A percentile compares a stretch with the other conserved stretches of the same genome.
Conservation (phyloP, 1,284 basidiomycete genomes). For the Porodaedalea pini region DNA sequence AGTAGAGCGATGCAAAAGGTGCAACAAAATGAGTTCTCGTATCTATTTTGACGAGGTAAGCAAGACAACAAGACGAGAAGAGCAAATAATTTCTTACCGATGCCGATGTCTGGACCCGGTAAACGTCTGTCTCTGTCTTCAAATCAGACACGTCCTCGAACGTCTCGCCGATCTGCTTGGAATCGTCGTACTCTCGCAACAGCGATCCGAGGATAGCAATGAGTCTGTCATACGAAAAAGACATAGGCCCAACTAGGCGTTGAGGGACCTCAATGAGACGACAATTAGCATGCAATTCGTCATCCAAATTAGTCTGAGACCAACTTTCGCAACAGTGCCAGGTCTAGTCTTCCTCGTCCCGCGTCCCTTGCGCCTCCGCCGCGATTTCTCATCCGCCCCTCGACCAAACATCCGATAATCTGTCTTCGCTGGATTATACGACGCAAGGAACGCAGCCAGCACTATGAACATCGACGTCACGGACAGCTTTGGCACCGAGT, state of each 20-base stretch:
- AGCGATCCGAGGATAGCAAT: conserved; percentile 81
- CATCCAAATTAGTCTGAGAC: background rate
- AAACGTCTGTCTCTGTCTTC: conserved; percentile 65
- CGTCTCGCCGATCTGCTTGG: conserved; percentile 48
- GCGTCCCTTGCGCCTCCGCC: conserved; percentile 46
- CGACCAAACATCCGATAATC: conserved; percentile 82
- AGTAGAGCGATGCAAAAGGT: conserved; percentile 65
- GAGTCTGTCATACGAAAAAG: conserved; percentile 81
- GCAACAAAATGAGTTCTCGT: conserved; percentile 64
- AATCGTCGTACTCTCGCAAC: conserved; percentile 76
- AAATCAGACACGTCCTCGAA: conserved; percentile 45
- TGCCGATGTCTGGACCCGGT: conserved; percentile 54
- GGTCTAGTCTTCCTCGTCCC: conserved; percentile 34
- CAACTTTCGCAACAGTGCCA: conserved; percentile 23
- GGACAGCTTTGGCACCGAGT: conserved; percentile 37
- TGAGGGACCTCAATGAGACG: conserved; percentile 58
- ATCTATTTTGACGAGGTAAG: conserved; percentile 44
- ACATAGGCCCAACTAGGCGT: conserved; percentile 72
- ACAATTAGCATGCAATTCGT: no score
- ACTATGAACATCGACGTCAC: conserved; percentile 73
- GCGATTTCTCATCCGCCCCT: conserved; percentile 62
- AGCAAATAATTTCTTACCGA: conserved; percentile 39
- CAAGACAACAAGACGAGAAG: background rate
- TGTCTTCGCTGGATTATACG: conserved; percentile 79
- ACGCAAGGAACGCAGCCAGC: conserved; percentile 80